phyloP scores from a whole-genome alignment of 371 early-diverging fungal species.

The Mortierella sp. region DNA sequence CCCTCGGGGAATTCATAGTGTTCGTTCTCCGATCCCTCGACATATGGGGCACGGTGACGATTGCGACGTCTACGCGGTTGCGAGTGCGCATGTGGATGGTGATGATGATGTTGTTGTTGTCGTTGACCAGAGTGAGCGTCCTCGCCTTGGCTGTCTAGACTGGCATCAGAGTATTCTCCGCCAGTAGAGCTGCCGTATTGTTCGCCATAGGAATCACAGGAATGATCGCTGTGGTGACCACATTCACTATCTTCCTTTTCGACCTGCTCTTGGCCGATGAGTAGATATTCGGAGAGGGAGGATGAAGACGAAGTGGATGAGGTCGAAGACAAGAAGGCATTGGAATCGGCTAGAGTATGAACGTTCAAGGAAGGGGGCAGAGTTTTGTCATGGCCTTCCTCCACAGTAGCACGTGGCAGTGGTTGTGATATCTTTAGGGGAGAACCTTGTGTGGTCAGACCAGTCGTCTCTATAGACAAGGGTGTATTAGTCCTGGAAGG shows the following conservation, averaged over 20 bases:
- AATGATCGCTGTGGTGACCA: slow-evolving; percentile 20
- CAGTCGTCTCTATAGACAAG: background rate
- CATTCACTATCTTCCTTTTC: slow-evolving; percentile 30
- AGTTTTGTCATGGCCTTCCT: background rate
- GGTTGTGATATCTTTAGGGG: background rate
- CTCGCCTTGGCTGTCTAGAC: slow-evolving; percentile 26
- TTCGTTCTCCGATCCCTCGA: background rate
- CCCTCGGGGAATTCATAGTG: background rate
- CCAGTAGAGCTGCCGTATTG: background rate
- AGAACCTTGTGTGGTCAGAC: background rate
- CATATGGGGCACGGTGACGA: background rate
- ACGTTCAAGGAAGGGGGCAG: background rate
- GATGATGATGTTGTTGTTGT: background rate
- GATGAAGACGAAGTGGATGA: slow-evolving; percentile 38
- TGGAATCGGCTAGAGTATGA: background rate
- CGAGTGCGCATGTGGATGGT: background rate
- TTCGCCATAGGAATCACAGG: background rate
- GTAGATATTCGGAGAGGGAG: slow-evolving; percentile 41
- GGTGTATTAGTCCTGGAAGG: background rate
- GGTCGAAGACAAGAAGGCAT: slow-evolving; percentile 9
- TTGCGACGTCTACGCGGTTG: slow-evolving; percentile 1
- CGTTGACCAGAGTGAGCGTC: slow-evolving; percentile 1
- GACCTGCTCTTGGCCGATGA: slow-evolving; percentile 40
- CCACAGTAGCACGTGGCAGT: background rate
- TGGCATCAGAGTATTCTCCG: slow-evolving; percentile 9